Evolutionary conservation across 345 rosid genomes (phyloP).

Genomic region (Hevea brasiliensis): DNA sequence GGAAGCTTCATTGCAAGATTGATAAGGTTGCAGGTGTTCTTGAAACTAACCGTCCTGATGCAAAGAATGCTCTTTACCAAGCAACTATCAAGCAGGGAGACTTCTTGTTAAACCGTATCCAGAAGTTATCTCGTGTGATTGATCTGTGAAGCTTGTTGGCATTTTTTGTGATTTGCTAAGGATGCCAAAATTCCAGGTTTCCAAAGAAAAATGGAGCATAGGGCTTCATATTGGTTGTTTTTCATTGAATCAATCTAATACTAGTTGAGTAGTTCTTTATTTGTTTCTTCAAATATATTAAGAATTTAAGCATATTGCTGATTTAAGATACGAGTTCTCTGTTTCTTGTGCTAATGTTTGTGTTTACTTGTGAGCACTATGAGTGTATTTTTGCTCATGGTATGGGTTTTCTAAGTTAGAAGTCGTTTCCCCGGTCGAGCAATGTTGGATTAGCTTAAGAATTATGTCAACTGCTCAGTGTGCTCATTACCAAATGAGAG

Average conservation of each 20-base stretch:
- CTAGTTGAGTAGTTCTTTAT: slow-evolving; percentile 3
- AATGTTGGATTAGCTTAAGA: not conserved
- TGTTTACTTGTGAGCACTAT: not conserved
- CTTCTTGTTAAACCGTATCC: slow-evolving; percentile 91
- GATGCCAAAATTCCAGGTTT: slow-evolving; percentile 10
- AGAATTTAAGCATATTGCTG: slow-evolving; percentile 11
- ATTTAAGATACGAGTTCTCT: not conserved
- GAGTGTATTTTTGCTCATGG: not conserved
- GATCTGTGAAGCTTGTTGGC: slow-evolving; percentile 55
- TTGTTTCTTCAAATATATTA: not conserved
- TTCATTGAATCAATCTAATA: slow-evolving; percentile 13
- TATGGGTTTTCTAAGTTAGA: not conserved
- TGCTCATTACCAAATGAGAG: too few species aligned
- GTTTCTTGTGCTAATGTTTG: not conserved
- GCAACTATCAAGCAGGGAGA: slow-evolving; percentile 99
- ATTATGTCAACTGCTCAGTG: not conserved
- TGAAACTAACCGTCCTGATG: slow-evolving; percentile 97
- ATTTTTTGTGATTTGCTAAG: not conserved
- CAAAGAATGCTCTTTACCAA: slow-evolving; percentile 97
- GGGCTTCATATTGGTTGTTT: slow-evolving; percentile 6
- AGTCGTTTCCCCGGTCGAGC: not conserved
- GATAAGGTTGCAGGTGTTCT: slow-evolving; percentile 99
- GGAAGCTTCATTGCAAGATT: slow-evolving; percentile 99
- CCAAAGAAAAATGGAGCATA: slow-evolving; percentile 4
- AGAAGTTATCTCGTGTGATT: slow-evolving; percentile 94